These are phyloP conservation scores for Drosera capensis DNA, from an alignment of 148 eudicot genomes.

Conservation along the genomic window DNA sequence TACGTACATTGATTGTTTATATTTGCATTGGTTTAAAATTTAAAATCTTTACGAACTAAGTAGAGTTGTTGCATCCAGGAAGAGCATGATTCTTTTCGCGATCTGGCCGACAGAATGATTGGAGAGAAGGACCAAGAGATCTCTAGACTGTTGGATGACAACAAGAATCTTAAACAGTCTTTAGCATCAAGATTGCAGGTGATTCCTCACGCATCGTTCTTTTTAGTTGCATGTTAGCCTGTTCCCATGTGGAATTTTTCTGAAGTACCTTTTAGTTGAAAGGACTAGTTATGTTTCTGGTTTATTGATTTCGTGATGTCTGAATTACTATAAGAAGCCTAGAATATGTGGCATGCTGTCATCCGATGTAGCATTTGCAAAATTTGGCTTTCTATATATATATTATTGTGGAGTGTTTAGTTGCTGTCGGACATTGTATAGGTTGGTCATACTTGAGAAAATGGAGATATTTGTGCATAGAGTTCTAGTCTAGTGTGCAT, in stretches of 20 bases:
- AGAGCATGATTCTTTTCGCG: slow-evolving; percentile 79
- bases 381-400: no score
- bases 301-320: slow-evolving; percentile 2
- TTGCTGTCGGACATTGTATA: no score
- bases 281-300: no score
- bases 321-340: neutral
- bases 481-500: no score
- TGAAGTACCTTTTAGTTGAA: no score
- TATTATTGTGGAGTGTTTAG: no score
- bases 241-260: no score
- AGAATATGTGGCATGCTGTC: neutral
- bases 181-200: slow-evolving; percentile 36
- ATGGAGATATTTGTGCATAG: no score
- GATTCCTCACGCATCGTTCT: slow-evolving; percentile 26
- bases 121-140: slow-evolving; percentile 94
- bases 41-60: slow-evolving; percentile 5
- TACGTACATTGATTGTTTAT: slow-evolving; percentile 11
- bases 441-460: no score
- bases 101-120: slow-evolving; percentile 91
- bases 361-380: no score
- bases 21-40: neutral
- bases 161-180: slow-evolving; percentile 49
- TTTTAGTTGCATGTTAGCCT: neutral
- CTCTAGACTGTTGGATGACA: slow-evolving; percentile 59
- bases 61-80: slow-evolving; percentile 37